Evolutionary conservation across 169 alveolate species (phyloP).

Genomic region (Cryptosporidium viatorum): DNA sequence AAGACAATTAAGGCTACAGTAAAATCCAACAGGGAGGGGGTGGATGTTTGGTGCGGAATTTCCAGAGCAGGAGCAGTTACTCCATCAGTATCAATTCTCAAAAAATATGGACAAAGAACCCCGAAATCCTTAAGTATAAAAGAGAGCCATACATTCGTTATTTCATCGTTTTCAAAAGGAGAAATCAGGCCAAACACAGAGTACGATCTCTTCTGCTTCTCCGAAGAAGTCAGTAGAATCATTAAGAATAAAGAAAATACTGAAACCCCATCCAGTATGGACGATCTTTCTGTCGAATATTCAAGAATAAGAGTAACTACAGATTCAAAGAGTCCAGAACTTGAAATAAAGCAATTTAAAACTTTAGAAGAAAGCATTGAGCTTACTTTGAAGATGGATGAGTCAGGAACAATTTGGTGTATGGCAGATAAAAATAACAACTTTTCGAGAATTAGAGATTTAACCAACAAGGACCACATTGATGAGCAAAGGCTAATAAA

Average conservation of each 20-base stretch:
- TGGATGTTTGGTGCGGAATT: slow-evolving; percentile 81
- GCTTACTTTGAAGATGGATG: slow-evolving; percentile 24
- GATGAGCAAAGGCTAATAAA: slow-evolving; percentile 25
- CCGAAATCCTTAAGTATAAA: slow-evolving; percentile 54
- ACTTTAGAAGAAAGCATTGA: slow-evolving; percentile 63
- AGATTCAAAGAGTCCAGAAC: slow-evolving; percentile 46
- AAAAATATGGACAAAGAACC: slow-evolving; percentile 80
- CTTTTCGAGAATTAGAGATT: slow-evolving; percentile 4
- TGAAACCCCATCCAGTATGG: background rate
- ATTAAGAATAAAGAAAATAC: slow-evolving; percentile 56
- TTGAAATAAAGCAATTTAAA: slow-evolving; percentile 45
- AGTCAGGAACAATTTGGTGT: slow-evolving; percentile 63
- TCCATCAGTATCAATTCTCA: slow-evolving; percentile 77
- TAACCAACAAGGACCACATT: background rate
- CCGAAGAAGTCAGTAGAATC: slow-evolving; percentile 76
- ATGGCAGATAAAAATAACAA: slow-evolving; percentile 22
- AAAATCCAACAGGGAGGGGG: slow-evolving; percentile 64
- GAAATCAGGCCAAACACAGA: slow-evolving; percentile 77
- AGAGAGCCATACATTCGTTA: slow-evolving; percentile 38
- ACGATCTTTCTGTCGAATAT: slow-evolving; percentile 72
- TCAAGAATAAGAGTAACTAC: slow-evolving; percentile 74
- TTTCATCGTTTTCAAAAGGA: slow-evolving; percentile 66
- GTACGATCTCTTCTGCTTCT: slow-evolving; percentile 80
- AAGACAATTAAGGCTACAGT: slow-evolving; percentile 68
- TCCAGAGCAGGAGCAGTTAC: slow-evolving; percentile 75